Base-by-base conservation (phyloP, 176 grass and related monocot species). In the Chloris gayana region DNA sequence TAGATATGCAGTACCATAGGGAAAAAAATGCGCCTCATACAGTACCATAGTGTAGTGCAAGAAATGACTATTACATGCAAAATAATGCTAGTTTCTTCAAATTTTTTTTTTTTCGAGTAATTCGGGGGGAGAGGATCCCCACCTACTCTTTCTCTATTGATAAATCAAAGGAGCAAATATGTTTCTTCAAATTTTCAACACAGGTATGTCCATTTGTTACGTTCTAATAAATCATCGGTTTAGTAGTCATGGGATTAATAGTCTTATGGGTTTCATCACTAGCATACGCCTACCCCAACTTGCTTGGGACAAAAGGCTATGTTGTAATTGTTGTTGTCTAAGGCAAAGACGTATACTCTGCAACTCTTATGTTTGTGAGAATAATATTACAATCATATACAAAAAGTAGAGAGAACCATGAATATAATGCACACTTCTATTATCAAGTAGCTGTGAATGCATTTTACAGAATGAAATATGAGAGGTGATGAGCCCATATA, bases 31-130 rank as follows among this genome's bases (percentile, higher is more conserved):
- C 1, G 37, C 11, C 18, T 63, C 61, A 15, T 9, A 62, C 34
- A 34, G 38, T 5, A 74, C 25, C 41, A 14, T 45, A 34, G 30
- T 71, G 27, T 14, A 29, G 6, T 70, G 45, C 19, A 53, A 35
- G 22, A 82, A 87, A 88, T 59, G 26, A 51, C 29, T 27, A 77
- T 14, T 42, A 24, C 25, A 54, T 44, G 58, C 45, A 79, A 72
- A 41, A 12, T 6, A 32, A 32, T 34, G 6, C 5, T 66, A 81
- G 19, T 51, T 64, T 82, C 9, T 30, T 14, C 41, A 62, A 50
- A 75, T 50, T n/a, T n/a, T n/a, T n/a, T n/a, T n/a, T n/a, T n/a
- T n/a, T n/a, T n/a, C n/a, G n/a, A n/a, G n/a, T n/a, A n/a, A n/a
- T n/a, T n/a, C n/a, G n/a, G n/a, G n/a, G n/a, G n/a, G n/a, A n/a